Evolutionary conservation across 2,329 filamentous ascomycete genomes (phyloP), one percentile per base, ranked within the genome.

Genomic region (Penicillium sp.): DNA sequence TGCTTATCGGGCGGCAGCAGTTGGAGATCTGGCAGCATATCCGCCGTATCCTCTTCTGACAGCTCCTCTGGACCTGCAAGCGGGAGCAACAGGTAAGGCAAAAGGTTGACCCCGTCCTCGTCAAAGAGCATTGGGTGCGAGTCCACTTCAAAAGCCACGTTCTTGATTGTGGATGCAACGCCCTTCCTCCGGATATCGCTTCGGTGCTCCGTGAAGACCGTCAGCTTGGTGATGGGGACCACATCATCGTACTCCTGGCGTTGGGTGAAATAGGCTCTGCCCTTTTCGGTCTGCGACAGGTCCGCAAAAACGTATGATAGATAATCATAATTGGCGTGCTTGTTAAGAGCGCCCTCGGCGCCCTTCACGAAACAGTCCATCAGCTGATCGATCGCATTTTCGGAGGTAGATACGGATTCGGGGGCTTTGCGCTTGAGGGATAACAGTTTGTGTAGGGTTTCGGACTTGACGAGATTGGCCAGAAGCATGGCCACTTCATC

Each of bases 311-410:
- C 77, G 65, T 97, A 98, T 37, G 89, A 83, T 22, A 98, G 79
- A 69, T 97, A 96, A 72, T 98, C 89, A 68, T 83, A 97, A 69
- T 91, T 80, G 53, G 89, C 89, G 24, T 85, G 68, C 64, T 86
- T 84, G 75, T 97, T 97, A 69, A 93, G 89, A 9, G 77, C 76
- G 22, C 85, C 86, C 53, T 86, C 83, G 21, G 87, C 83, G 19
- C 91, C 91, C 72, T 93, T 94, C 65, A 97, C 93, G 65, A 98
- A 98, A 60, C 94, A 84, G 68, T 97, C 93, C 67, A 98, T 82
- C 28, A 98, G 75, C 69, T 97, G 93, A 67, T 96, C 89, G 61
- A 97, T 80, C 4, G 88, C 83, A 51, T 81, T 76, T 32, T 83
- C 78, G 35, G 88, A 87, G 1, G 81, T 85, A 6, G 81, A 82